Conservation (phyloP, 139 green algal species). For the Closterium sp. region DNA sequence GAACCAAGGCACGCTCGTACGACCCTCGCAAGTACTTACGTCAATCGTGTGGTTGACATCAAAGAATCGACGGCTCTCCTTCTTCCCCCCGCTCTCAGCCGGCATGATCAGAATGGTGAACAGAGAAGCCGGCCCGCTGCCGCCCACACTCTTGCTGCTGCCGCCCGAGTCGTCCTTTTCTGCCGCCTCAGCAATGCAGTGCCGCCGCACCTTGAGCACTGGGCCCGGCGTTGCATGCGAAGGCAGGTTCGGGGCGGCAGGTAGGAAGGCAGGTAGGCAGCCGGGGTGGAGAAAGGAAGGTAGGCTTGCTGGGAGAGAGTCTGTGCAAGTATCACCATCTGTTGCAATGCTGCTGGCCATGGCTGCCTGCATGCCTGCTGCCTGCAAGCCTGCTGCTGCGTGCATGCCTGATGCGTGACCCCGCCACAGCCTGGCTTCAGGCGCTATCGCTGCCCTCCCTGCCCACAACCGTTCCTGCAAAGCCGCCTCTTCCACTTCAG, state of each 20-base stretch:
- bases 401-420: no score
- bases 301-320: no score
- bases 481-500: not conserved
- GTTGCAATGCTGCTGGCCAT: no score
- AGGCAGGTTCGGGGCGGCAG: no score
- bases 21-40: not conserved
- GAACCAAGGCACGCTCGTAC: not conserved
- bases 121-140: not conserved
- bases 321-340: no score
- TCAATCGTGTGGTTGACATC: not conserved
- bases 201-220: not conserved
- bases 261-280: no score
- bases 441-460: not conserved
- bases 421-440: no score
- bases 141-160: not conserved
- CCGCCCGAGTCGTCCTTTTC: not conserved
- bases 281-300: no score
- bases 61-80: not conserved
- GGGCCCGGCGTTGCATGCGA: not conserved
- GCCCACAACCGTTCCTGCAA: not conserved
- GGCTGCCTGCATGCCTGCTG: no score
- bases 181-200: not conserved
- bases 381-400: no score
- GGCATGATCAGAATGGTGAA: conserved; percentile 6
- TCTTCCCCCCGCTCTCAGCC: not conserved